phyloP scores from a whole-genome alignment of 768 basidiomycete genomes.

The Kwoniella sp. region DNA sequence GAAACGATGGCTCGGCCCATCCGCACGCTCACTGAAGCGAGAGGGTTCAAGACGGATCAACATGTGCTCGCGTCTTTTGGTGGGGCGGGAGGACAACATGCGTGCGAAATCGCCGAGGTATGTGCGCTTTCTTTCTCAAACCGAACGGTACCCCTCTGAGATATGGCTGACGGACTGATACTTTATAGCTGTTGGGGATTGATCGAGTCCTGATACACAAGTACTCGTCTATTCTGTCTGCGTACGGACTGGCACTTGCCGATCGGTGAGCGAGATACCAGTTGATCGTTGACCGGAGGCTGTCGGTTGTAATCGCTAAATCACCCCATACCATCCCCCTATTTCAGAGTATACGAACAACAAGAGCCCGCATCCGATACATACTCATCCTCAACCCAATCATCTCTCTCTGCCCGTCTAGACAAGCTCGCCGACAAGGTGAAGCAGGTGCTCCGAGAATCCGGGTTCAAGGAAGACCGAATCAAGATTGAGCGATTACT shows the following conservation, averaged over 20 bases:
- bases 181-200: slow-evolving; percentile 26
- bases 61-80: slow-evolving; percentile 61
- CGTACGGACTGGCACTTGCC: slow-evolving; percentile 49
- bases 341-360: slow-evolving; percentile 61
- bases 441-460: slow-evolving; percentile 25
- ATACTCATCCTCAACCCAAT: slow-evolving; percentile 65
- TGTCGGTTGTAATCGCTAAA: slow-evolving; percentile 5
- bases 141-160: neutral
- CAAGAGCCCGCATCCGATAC: slow-evolving; percentile 87
- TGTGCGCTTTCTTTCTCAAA: too few species aligned
- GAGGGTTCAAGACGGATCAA: slow-evolving; percentile 77
- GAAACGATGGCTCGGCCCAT: slow-evolving; percentile 77
- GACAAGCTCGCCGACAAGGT: slow-evolving; percentile 30
- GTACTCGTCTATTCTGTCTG: slow-evolving; percentile 47
- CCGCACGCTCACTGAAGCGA: slow-evolving; percentile 72
- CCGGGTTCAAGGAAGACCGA: slow-evolving; percentile 34
- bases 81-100: slow-evolving; percentile 56
- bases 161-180: neutral
- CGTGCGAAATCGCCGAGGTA: slow-evolving; percentile 45
- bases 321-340: neutral
- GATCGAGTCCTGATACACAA: slow-evolving; percentile 40
- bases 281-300: slow-evolving; percentile 19
- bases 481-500: slow-evolving; percentile 34
- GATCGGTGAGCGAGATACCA: slow-evolving; percentile 58
- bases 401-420: slow-evolving; percentile 66